Base-by-base conservation (phyloP, 1,139 yeast genomes). In the Magnusiomyces sp. region DNA sequence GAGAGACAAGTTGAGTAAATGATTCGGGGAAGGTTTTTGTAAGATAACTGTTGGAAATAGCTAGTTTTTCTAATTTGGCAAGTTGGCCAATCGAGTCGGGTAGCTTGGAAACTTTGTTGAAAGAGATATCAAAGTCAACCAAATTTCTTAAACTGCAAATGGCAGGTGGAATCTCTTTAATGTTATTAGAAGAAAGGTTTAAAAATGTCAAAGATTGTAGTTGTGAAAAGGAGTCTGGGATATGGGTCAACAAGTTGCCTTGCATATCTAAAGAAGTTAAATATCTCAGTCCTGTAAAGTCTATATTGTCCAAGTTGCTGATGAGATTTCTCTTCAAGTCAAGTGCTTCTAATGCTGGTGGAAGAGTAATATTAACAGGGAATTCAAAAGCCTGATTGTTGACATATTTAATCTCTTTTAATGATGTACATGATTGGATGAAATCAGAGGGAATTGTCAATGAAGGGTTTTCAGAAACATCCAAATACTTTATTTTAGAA, bases 391-490 rank as follows among this genome's bases (percentile, higher is more conserved):
- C 79, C 50, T 95, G 85, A 59, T 87, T 85, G 54, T 80, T 74
- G 1, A 87, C 79, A 70, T 81, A 87, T 49, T 80, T 75, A 53
- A 89, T 73, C 51, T 79, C 76, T 33, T 77, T 75, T 57, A 90
- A 71, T 59, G 85, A 85, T 46, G 79, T 75, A 58, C 95, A 84
- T 31, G 87, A 80, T 62, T 88, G 95, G 58, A 89, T 81, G 62
- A 89, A 89, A 63, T 89, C 96, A 52, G 80, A 69, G 0, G 97
- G 95, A 34, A 90, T 71, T 52, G 81, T 79, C 49, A 90, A 83
- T 20, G 95, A 83, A 5, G 96, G 95, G 63, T 90, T 90, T 55
- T 85, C 81, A 0, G 95, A 85, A 14, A 88, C 90, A 64, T 90
- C 92, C 55, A 90, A 73, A 57, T 82, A 76, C 58, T 83, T 88